Evolutionary conservation across 345 rosid genomes (phyloP), one percentile per base, ranked within the genome.

Genomic region (Hibiscus trionum): DNA sequence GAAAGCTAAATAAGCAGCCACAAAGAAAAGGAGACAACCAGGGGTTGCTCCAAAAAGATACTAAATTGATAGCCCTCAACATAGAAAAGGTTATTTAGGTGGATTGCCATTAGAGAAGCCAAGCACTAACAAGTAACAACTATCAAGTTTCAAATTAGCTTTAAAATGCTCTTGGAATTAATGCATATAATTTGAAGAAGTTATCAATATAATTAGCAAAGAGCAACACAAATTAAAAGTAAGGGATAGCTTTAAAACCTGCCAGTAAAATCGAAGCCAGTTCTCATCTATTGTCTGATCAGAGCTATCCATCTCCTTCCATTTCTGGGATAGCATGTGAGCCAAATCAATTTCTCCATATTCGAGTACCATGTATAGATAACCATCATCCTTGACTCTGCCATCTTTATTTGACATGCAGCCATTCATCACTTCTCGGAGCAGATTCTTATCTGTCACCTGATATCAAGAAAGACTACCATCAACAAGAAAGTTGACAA

Each of bases 191-290:
- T 29, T 12, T 33, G 47, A 11, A 56, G 33, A 68, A 31, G 67
- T 44, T 31, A 53, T 50, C 39, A 46, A 73, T 69, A 72, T 39
- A 67, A 47, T 46, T 64, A 58, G 67, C 50, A 71, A 69, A 50
- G 0, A 15, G 7, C 50, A 39, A 70, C 58, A 26, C 19, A 2
- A 35, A 60, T 33, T 55, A 39, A 49, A 50, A 70, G 44, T 73
- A 68, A 72, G 60, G 83, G 64, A 66, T 58, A 79, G 77, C 65
- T 72, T 70, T 76, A 77, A 69, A 58, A 95, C 99, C 99, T 95
- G 97, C 97, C 97, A 95, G 82, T 95, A 95, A 81, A 89, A 95
- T 66, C 99, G 91, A 76, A 95, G 97, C 99, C 99, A 95, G 58
- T 92, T 95, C 75, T 92, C 96, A 81, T 95, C 97, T 52, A 95